These are phyloP conservation scores for Neofusicoccum umdonicola DNA, from an alignment of 2,329 filamentous ascomycete species.

Conservation along the genomic window DNA sequence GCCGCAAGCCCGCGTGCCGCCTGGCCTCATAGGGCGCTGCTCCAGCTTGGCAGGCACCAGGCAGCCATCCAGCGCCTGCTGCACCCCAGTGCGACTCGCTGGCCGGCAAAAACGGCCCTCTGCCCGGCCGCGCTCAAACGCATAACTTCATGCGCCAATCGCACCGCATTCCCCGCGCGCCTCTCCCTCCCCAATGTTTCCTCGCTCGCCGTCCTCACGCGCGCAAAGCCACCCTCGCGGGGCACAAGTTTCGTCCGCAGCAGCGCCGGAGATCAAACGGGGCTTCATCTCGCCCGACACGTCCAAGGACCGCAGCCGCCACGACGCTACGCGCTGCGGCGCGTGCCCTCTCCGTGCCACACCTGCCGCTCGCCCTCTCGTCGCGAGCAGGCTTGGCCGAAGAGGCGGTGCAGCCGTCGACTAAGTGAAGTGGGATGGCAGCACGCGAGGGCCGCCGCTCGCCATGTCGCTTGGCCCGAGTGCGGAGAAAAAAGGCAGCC, in stretches of 20 bases:
- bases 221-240: no score
- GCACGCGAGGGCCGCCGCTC: background rate
- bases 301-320: background rate
- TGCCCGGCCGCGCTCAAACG: background rate
- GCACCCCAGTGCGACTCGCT: background rate
- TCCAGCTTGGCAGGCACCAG: conserved; percentile 3
- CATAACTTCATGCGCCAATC: background rate
- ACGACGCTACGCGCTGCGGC: background rate
- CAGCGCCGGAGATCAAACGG: conserved; percentile 1
- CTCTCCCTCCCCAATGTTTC: background rate
- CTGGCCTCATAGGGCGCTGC: background rate
- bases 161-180: background rate
- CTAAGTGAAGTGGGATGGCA: background rate
- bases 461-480: background rate
- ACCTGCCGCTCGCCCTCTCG: background rate
- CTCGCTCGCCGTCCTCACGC: background rate
- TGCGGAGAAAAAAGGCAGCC: background rate
- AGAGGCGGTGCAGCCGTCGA: background rate
- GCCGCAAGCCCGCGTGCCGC: no score
- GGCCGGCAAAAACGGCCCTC: background rate
- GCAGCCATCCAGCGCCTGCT: background rate
- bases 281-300: background rate
- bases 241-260: background rate
- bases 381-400: background rate
- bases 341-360: background rate